Base-by-base conservation (phyloP, 768 basidiomycete species). In the Xerocomellus dryophilus region DNA sequence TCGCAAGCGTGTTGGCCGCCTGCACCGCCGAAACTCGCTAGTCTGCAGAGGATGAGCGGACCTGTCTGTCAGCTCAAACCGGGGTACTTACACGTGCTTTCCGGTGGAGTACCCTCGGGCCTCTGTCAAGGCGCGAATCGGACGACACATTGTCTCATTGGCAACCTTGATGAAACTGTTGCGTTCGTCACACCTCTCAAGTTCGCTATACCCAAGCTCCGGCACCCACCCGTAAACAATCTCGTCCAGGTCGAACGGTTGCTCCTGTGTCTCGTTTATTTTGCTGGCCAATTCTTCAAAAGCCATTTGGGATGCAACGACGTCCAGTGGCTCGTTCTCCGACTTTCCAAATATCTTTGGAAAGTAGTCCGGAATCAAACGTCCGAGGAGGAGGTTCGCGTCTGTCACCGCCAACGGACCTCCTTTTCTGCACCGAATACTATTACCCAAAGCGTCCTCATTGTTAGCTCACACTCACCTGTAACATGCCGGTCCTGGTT, bases 91-190 rank as follows among this genome's bases (percentile, higher is more conserved):
- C 81, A 80, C 73, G 64, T 97, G 94, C 60, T 84, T 85, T 1
- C 83, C 79, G 0, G 89, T 89, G 3, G 90, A 86, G 69, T 91
- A 82, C 23, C 94, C 94, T 41, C 90, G 77, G 2, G 93, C 91
- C 69, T 97, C 94, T 0, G 94, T 97, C 59, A 96, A 70, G 2
- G 92, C 85, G 3, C 95, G 84, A 52, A 98, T 96, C 8, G 95
- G 95, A 43, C 95, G 76, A 59, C 86, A 89, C 94, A 98, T 98
- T 0, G 92, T 94, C 74, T 98, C 95, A 61, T 97, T 97, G 9
- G 94, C 94, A 10, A 96, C 93, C 65, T 94, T 92, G 73, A 98
- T 88, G 71, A 94, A 97, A 5, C 93, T 92, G 45, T 35, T 4
- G 11, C 6, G n/a, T 5, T 40, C 17, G 23, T 55, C 50, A 47